phyloP scores from a whole-genome alignment of 331 rosid species.

The Rhamnella rubrinervis region DNA sequence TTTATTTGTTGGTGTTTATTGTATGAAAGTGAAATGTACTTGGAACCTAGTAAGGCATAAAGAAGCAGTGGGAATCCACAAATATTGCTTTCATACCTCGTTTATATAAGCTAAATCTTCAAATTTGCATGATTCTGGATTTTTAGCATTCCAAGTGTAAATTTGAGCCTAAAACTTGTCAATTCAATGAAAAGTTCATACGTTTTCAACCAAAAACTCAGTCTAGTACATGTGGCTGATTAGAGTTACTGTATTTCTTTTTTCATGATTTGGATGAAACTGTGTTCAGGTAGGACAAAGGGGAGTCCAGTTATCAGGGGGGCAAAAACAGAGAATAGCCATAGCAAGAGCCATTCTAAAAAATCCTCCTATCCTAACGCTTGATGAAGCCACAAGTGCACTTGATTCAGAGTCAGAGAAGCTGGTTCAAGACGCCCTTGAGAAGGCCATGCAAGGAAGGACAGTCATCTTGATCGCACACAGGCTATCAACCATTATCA shows the following conservation, averaged over 20 bases:
- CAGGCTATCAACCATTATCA: slow-evolving; percentile 73
- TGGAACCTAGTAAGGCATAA: too few species aligned
- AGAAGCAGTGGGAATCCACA: too few species aligned
- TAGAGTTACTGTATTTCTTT: too few species aligned
- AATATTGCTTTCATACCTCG: too few species aligned
- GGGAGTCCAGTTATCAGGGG: slow-evolving; percentile 90
- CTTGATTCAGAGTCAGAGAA: slow-evolving; percentile 83
- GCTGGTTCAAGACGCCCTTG: slow-evolving; percentile 86
- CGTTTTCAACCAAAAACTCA: too few species aligned
- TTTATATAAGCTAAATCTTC: too few species aligned
- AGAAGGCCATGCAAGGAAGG: slow-evolving; percentile 71
- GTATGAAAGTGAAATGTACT: too few species aligned
- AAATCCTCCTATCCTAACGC: slow-evolving; percentile 76
- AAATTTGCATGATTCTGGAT: too few species aligned
- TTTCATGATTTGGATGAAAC: background rate
- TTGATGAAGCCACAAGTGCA: slow-evolving; percentile 96
- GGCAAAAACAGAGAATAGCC: slow-evolving; percentile 89
- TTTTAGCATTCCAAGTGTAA: background rate
- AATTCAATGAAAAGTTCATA: too few species aligned
- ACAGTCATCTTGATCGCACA: slow-evolving; percentile 85
- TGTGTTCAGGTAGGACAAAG: slow-evolving; percentile 72
- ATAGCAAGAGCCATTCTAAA: slow-evolving; percentile 89
- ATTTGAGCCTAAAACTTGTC: background rate
- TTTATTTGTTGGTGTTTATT: too few species aligned
- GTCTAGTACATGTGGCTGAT: too few species aligned